Base-by-base conservation (phyloP, 768 basidiomycete species). In the Kwoniella heveanensis region DNA sequence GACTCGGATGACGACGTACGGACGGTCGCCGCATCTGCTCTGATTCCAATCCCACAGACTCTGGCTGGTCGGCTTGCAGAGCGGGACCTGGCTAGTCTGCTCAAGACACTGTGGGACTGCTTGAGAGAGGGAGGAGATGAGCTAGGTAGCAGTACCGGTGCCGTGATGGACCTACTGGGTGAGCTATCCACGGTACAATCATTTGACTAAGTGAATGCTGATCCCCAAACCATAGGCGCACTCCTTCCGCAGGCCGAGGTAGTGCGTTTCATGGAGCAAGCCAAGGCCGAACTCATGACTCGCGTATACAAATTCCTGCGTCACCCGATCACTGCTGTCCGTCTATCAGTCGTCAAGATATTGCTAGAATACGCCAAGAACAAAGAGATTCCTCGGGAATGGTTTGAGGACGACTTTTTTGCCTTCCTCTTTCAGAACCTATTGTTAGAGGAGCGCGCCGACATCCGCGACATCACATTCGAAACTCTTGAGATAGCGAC, bases 81-180 rank as follows among this genome's bases (percentile, higher is more conserved):
- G 9, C 86, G 88, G 48, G 86, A 88, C 12, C 83, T 97, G 1
- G 83, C 86, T 56, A 83, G 84, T 15, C 86, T 99, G 26, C 83
- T 98, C 55, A 83, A 88, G 8, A 91, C 96, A 1, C 82, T 99
- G 7, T 97, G 95, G 93, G 85, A 84, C 64, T 97, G 94, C 72
- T 81, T 99, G 37, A 86, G 85, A 25, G 90, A 91, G 71, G 92
- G 95, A 86, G 94, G 92, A 76, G 96, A 99, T 78, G 96, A 99
- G 71, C 81, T 99, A 2, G 92, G 92, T 67, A 97, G 92, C 55
- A 97, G 94, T 63, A 92, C 96, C 39, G 93, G 93, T 44, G 89
- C 91, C 10, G 92, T 98, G 25, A 98, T 99, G 96, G 93, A 96
- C 76, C 83, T 99, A 1, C 82, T 99, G n/a, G 90, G 93, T 92